Evolutionary conservation across 2,329 filamentous ascomycete genomes (phyloP), one percentile per base, ranked within the genome.

Genomic region (Domatiomyces globalis): DNA sequence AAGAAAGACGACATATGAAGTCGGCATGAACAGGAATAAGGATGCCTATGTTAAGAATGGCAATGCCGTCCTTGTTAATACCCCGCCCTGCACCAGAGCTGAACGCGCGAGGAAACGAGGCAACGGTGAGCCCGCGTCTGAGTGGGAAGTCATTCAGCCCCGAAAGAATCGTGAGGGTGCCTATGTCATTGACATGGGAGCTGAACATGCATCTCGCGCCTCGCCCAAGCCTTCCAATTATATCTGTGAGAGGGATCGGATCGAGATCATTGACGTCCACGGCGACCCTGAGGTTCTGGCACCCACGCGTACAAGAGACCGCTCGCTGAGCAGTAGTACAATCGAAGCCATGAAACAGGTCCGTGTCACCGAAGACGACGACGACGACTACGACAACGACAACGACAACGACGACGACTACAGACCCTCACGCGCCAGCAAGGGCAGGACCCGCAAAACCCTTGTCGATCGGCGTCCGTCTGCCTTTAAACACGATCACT

Each of bases 111-210:
- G 22, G 22, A 25, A 25, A 25, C 22, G 25, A 20, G 51, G 29
- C 29, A 7, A 55, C 18, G 29, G 42, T 49, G 55, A 48, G 9
- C 49, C 52, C 20, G 6, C 27, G 45, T 51, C 51, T 20, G 54
- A 58, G 43, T 58, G 53, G 44, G 56, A 58, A 22, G 48, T 58
- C 25, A 29, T 58, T 19, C 51, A 54, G 33, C 54, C 56, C n/a
- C 42, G 54, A 18, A 52, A 48, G 44, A 49, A 49, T 43, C 50
- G 52, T 15, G 54, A 56, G 19, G 57, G 57, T 19, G 46, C 53
- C 15, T 56, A 55, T 36, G 51, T 59, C 20, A 43, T 27, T 51
- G 22, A 25, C 22, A 25, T 25, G 22, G 22, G 22, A 25, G 22
- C 22, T 49, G 39, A 52, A 55, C 33, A 45, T 10, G 43, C 49